Evolutionary conservation across 2,329 filamentous ascomycete species (phyloP), one percentile per base, ranked within the genome.

Genomic region (Fonsecaea pugnacius): DNA sequence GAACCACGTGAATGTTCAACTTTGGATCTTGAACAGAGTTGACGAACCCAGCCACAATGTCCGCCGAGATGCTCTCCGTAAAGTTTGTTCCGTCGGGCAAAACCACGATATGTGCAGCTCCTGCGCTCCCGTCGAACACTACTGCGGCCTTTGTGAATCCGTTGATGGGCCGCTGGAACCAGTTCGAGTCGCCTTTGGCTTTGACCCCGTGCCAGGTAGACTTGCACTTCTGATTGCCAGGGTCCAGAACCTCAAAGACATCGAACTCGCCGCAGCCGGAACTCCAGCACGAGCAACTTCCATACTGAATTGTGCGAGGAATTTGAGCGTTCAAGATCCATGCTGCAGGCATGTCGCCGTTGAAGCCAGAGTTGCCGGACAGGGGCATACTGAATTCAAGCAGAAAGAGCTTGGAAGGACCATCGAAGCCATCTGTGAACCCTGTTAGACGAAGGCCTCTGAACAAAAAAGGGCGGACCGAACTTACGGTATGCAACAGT

Each of bases 321-420:
- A 93, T 91, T 65, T 85, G 83, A 18, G 85, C 87, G 77, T 93
- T 93, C 65, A 93, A 84, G 56, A 89, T 79, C 91, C 91, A 93
- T 75, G 89, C 83, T 48, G 90, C 87, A 8, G 90, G 89, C 83
- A 90, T 90, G 76, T 92, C 86, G 48, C 75, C 79, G 72, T 87
- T 84, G 71, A 80, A 80, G n/a, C 70, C 71, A 1, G 74, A 77
- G 58, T 79, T 74, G 66, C 83, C 83, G 63, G 85, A 84, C 54
- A 82, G 73, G 8, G 89, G 89, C 90, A 93, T 93, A 61, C 81
- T 80, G 75, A 92, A 90, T 71, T 91, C 84, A 70, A 90, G 83
- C 67, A 92, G 81, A 79, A 93, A 92, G 60, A 89, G 81, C 79
- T 91, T 92, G 71, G 87, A 84, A 33, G 83, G 80, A 56, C 89